Evolutionary conservation across 2,329 filamentous ascomycete genomes (phyloP).

Genomic region (Sporothrix dimorphospora): DNA sequence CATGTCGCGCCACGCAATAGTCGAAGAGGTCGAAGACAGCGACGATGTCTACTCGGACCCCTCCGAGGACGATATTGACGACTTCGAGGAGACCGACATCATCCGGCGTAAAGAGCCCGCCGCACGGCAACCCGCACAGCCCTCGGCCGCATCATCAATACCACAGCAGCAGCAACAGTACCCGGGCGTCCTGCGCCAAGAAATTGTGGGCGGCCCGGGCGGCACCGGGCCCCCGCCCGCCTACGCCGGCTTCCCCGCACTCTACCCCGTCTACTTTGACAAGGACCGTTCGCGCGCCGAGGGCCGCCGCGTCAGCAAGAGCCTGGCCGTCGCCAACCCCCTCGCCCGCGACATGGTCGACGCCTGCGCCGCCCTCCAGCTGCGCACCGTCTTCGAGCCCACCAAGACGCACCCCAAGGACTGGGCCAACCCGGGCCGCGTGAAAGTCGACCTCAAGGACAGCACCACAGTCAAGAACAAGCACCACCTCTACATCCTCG

Average conservation of each 20-base stretch:
- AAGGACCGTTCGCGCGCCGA: conserved; percentile 70
- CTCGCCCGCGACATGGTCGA: conserved; percentile 87
- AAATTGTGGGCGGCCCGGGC: conserved; percentile 34
- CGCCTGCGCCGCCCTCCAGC: conserved; percentile 73
- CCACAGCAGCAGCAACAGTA: conserved; percentile 30
- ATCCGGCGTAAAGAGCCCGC: conserved; percentile 45
- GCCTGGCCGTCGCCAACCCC: conserved; percentile 79
- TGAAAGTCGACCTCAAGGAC: conserved; percentile 68
- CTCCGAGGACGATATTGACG: conserved; percentile 79
- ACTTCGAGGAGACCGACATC: conserved; percentile 62
- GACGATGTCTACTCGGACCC: conserved; percentile 78
- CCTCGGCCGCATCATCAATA: conserved; percentile 31
- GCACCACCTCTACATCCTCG: conserved; percentile 82
- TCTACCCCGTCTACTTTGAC: conserved; percentile 98
- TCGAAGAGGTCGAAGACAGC: conserved; percentile 90
- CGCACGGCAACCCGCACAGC: conserved; percentile 7
- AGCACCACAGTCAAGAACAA: conserved; percentile 66
- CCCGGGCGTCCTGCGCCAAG: neutral
- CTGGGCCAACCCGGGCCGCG: conserved; percentile 93
- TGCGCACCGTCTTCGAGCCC: conserved; percentile 81
- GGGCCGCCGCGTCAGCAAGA: conserved; percentile 75
- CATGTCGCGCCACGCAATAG: conserved; percentile 78
- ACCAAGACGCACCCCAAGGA: conserved; percentile 94
- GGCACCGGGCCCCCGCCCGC: conserved; percentile 48
- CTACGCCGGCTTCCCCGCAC: conserved; percentile 79